Percentiles rank a stretch among this genome's conserved stretches.
These are phyloP conservation scores for Leccinum variicolor DNA, from an alignment of 768 basidiomycete genomes.

Conservation along the genomic window DNA sequence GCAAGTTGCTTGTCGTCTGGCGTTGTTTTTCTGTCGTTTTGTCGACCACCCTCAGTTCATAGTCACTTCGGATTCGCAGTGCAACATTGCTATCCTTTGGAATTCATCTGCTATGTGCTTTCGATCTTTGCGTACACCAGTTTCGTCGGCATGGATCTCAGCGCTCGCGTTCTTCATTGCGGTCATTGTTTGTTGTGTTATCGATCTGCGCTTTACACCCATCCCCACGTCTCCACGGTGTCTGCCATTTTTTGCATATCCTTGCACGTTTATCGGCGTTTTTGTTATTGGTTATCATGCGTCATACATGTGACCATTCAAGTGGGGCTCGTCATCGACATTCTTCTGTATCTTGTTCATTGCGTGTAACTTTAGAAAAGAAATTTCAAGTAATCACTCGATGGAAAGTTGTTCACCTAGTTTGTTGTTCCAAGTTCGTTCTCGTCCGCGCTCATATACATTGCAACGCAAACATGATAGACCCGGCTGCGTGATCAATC, in stretches of 20 bases:
- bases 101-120: conserved; percentile 24
- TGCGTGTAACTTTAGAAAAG: not conserved
- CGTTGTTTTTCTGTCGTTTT: conserved; percentile 18
- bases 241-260: conserved; percentile 24
- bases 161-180: conserved; percentile 13
- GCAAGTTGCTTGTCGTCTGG: conserved; percentile 3
- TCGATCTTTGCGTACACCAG: conserved; percentile 20
- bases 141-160: conserved; percentile 17
- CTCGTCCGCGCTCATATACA: no score
- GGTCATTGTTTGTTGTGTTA: conserved; percentile 14
- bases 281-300: not conserved
- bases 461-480: no score
- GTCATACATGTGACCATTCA: not conserved
- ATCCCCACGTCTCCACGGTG: conserved; percentile 8
- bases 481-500: no score
- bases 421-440: no score
- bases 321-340: not conserved
- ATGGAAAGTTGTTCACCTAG: no score
- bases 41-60: conserved; percentile 10
- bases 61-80: conserved; percentile 2
- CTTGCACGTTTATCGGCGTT: not conserved
- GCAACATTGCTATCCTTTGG: conserved; percentile 18
- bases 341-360: not conserved
- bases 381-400: not conserved
- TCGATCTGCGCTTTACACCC: conserved; percentile 18